Conservation (phyloP, 257 asterid genomes). For the Scutellaria minor region DNA sequence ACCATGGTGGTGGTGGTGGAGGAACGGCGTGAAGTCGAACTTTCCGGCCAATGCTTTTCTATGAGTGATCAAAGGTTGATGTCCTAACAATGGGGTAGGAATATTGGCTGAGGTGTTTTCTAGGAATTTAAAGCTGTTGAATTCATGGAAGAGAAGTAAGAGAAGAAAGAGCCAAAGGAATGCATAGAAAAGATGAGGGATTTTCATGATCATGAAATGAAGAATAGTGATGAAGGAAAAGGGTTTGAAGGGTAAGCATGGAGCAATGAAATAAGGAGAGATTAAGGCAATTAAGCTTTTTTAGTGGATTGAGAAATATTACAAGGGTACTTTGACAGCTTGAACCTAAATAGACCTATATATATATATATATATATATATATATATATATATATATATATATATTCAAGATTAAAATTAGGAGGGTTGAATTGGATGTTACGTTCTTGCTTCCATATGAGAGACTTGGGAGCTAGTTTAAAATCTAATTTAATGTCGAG, state of each 20-base stretch:
- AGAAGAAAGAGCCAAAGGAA: slow-evolving; percentile 43
- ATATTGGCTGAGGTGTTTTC: slow-evolving; percentile 4
- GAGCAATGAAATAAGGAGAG: slow-evolving; percentile 58
- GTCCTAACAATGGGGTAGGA: slow-evolving; percentile 2
- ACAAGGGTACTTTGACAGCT: slow-evolving; percentile 39
- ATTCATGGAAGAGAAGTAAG: slow-evolving; percentile 41
- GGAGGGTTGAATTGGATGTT: slow-evolving; percentile 25
- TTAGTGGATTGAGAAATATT: slow-evolving; percentile 39
- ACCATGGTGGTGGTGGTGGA: slow-evolving; percentile 39
- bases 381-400: neutral
- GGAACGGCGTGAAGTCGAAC: slow-evolving; percentile 64
- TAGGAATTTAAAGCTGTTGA: slow-evolving; percentile 39
- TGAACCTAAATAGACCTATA: slow-evolving; percentile 30
- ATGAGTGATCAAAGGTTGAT: slow-evolving; percentile 30
- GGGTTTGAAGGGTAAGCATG: slow-evolving; percentile 71
- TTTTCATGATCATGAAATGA: slow-evolving; percentile 46
- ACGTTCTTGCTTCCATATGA: slow-evolving; percentile 40
- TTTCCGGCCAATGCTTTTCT: slow-evolving; percentile 48
- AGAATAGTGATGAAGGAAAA: slow-evolving; percentile 40
- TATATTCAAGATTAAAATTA: neutral
- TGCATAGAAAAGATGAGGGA: slow-evolving; percentile 39
- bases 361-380: neutral
- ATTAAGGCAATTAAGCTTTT: slow-evolving; percentile 13
- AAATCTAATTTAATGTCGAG: slow-evolving; percentile 24
- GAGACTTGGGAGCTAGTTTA: slow-evolving; percentile 31